Evolutionary conservation across 2,329 filamentous ascomycete species (phyloP).

Genomic region (Ramularia endophylla): DNA sequence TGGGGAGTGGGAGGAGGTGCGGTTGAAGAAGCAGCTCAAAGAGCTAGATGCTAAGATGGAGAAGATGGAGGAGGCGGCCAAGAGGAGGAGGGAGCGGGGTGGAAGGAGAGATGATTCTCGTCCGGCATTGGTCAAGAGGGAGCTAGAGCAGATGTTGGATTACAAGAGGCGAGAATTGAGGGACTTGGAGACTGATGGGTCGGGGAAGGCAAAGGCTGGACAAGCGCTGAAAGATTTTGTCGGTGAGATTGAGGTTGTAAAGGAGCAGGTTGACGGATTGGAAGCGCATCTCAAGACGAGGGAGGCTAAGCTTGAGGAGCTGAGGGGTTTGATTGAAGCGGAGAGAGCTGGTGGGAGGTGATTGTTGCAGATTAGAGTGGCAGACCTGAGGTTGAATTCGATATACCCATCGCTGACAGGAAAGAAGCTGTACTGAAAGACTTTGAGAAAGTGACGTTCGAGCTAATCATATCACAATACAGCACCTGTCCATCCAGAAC

Average conservation of each 20-base stretch:
- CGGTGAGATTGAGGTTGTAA: conserved; percentile 85
- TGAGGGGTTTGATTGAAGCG: conserved; percentile 78
- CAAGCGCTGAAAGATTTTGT: conserved; percentile 68
- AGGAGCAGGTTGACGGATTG: conserved; percentile 87
- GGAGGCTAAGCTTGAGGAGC: conserved; percentile 66
- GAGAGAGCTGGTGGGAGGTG: conserved; percentile 44
- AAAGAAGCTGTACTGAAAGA: too few relatives aligned
- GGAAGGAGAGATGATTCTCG: conserved; percentile 63
- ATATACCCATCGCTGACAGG: too few relatives aligned
- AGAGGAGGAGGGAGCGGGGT: conserved; percentile 37
- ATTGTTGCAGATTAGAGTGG: too few relatives aligned
- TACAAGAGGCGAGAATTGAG: conserved; percentile 81
- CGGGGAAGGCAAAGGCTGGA: conserved; percentile 62
- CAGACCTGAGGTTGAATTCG: too few relatives aligned
- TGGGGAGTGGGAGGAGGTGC: conserved; percentile 94
- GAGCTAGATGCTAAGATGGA: conserved; percentile 86
- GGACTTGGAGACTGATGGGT: conserved; percentile 66
- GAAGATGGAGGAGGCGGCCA: conserved; percentile 67
- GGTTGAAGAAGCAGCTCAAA: conserved; percentile 83
- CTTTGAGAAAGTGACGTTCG: too few relatives aligned
- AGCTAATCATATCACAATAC: too few relatives aligned
- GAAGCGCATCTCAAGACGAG: conserved; percentile 74
- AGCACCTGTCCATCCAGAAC: too few relatives aligned
- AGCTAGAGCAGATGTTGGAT: conserved; percentile 88
- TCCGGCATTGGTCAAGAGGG: conserved; percentile 86